Base-by-base conservation (phyloP, 441 rosid genomes). In the Daphne laureola region DNA sequence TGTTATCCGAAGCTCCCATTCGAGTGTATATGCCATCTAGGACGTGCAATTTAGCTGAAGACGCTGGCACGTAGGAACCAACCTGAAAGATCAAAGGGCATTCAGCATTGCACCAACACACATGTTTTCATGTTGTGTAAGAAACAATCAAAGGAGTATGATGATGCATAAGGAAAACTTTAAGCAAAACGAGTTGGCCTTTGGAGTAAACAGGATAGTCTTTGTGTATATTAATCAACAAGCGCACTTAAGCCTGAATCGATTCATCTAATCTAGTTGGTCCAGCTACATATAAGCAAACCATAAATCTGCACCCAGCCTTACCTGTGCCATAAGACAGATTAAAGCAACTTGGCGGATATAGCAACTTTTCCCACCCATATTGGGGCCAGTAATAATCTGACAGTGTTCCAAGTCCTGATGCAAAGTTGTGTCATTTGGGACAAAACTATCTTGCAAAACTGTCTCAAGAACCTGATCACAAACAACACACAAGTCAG, bases 291-390 rank as follows among this genome's bases (percentile, higher is more conserved):
- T 21, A 21, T n/a, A n/a, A n/a, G n/a, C n/a, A n/a, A n/a, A n/a
- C n/a, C 8, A 31, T 21, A 21, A 21, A 21, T 21, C 25, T 21
- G 25, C 38, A 31, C 38, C 11, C 38, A 7, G 7, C 2, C 46
- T 40, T 72, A 91, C 98, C 94, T 92, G 98, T 73, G 98, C 96
- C 98, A 92, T 92, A 23, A 92, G 58, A 59, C 78, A 63, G 63
- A 86, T 81, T 51, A 92, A 77, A 62, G 92, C 95, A 74, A 88
- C 98, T 67, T 92, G 98, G 44, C 94, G 98, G 65, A 92, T 82
- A 64, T 92, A 92, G 70, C 98, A 92, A 72, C 95, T 88, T 79
- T 92, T 88, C 51, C 96, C 98, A 40, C 96, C 96, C 98, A 88
- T 92, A 72, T 92, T 92, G 49, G 98, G 98, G 57, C 96, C 96